phyloP scores from a whole-genome alignment of 2,329 filamentous ascomycete species.

The Scytalidium sp. region DNA sequence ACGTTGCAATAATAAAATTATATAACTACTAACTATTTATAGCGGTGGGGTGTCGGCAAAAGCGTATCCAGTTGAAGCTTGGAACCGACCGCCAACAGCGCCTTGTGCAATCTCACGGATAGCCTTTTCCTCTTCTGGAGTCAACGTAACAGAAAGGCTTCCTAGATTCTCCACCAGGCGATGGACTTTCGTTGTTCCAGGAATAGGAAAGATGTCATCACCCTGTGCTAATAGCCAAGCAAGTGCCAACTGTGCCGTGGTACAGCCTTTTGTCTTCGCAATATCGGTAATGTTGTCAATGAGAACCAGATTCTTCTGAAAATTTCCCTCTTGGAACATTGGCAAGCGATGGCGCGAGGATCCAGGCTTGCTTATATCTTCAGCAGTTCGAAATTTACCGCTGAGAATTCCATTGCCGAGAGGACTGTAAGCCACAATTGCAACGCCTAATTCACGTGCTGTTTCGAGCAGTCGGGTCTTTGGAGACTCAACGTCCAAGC shows the following conservation, averaged over 20 bases:
- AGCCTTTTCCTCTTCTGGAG: conserved; percentile 19
- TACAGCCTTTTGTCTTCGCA: conserved; percentile 43
- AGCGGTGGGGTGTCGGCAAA: background rate
- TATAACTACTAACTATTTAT: too few species aligned
- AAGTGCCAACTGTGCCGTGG: conserved; percentile 50
- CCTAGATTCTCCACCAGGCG: conserved; percentile 35
- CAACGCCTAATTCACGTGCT: conserved; percentile 36
- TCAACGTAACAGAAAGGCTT: background rate
- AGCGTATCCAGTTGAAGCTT: background rate
- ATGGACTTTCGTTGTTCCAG: conserved; percentile 39
- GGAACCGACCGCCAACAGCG: background rate
- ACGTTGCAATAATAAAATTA: too few species aligned
- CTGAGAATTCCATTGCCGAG: conserved; percentile 46
- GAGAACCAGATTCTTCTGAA: conserved; percentile 47
- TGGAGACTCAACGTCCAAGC: conserved; percentile 43
- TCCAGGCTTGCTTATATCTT: conserved; percentile 6
- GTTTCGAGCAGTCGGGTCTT: conserved; percentile 35
- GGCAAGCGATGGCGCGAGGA: conserved; percentile 34
- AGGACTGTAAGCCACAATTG: conserved; percentile 44
- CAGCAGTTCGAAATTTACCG: conserved; percentile 21
- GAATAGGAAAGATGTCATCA: conserved; percentile 42
- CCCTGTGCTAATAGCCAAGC: conserved; percentile 53
- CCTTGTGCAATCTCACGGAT: conserved; percentile 14
- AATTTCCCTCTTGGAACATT: conserved; percentile 43
- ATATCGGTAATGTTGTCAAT: conserved; percentile 39